Evolutionary conservation across 169 alveolate genomes (phyloP).

Genomic region (Cryptosporidium felis): DNA sequence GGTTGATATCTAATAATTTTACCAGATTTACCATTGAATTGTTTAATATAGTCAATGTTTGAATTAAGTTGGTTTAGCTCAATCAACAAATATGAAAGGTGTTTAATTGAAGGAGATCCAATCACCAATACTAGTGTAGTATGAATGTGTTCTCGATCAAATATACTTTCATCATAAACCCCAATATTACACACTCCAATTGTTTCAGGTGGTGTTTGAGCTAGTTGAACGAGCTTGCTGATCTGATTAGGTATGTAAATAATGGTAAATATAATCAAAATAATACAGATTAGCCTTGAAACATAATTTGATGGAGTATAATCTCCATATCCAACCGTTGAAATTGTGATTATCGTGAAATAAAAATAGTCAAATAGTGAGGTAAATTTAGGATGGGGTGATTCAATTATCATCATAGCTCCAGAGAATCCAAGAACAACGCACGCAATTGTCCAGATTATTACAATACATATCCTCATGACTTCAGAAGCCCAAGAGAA

Average conservation of each 20-base stretch:
- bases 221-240: conserved; percentile 54
- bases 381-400: conserved; percentile 45
- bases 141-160: conserved; percentile 58
- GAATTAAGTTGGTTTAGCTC: conserved; percentile 32
- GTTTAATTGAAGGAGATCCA: conserved; percentile 64
- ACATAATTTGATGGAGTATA: conserved; percentile 55
- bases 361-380: conserved; percentile 56
- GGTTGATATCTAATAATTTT: conserved; percentile 60
- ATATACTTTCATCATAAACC: conserved; percentile 25
- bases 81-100: conserved; percentile 40
- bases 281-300: conserved; percentile 47
- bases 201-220: conserved; percentile 68
- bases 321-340: conserved; percentile 74
- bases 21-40: conserved; percentile 44
- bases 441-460: conserved; percentile 57
- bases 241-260: conserved; percentile 64
- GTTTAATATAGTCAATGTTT: conserved; percentile 10
- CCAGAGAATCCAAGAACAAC: conserved; percentile 63
- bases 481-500: conserved; percentile 61
- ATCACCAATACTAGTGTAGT: conserved; percentile 37
- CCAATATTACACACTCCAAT: conserved; percentile 43
- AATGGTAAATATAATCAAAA: conserved; percentile 38
- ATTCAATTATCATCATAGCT: conserved; percentile 69
- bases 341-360: conserved; percentile 69
- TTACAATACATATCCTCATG: conserved; percentile 50